A percentile compares a stretch with the other conserved stretches of the same genome.
Evolutionary conservation across 139 green algal genomes (phyloP).

Genomic region (Deuterostichococcus epilithicus): DNA sequence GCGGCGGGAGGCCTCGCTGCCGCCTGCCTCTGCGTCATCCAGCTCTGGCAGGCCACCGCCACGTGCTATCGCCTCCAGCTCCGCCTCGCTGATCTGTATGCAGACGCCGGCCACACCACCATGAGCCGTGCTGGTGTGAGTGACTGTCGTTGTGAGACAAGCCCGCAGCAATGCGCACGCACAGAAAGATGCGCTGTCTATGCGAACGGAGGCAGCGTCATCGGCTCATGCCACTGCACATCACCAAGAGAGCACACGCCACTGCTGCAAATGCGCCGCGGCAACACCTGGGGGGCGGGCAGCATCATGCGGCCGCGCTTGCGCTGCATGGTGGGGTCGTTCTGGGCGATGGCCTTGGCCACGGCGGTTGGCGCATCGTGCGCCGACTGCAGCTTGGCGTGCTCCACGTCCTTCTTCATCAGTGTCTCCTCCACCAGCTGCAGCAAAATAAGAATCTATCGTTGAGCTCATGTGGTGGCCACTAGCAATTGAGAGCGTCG

Average conservation of each 20-base stretch:
- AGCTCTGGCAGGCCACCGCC: constrained; percentile 49
- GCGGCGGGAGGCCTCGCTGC: constrained; percentile 63
- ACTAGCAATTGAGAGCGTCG: too few relatives aligned
- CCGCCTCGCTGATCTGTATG: constrained; percentile 69
- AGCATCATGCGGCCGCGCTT: constrained; percentile 87
- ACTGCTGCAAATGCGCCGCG: background rate
- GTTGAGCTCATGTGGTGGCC: too few relatives aligned
- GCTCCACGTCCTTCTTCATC: constrained; percentile 78
- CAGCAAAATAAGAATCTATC: background rate
- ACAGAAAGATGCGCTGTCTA: too few relatives aligned
- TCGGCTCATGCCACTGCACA: too few relatives aligned
- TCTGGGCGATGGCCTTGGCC: constrained; percentile 56
- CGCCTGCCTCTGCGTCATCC: constrained; percentile 39
- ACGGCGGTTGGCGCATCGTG: constrained; percentile 57
- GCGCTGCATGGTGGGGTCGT: constrained; percentile 54
- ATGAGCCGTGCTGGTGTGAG: too few relatives aligned
- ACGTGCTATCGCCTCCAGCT: constrained; percentile 87
- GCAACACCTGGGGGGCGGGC: constrained; percentile 64
- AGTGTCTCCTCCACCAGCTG: constrained; percentile 84
- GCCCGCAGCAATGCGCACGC: too few relatives aligned
- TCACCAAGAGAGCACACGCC: too few relatives aligned
- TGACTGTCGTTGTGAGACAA: too few relatives aligned
- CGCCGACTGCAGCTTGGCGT: constrained; percentile 61
- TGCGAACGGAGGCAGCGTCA: too few relatives aligned
- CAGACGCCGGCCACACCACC: background rate